Evolutionary conservation across 306 rosid species (phyloP).

Genomic region (Lupinus albus): DNA sequence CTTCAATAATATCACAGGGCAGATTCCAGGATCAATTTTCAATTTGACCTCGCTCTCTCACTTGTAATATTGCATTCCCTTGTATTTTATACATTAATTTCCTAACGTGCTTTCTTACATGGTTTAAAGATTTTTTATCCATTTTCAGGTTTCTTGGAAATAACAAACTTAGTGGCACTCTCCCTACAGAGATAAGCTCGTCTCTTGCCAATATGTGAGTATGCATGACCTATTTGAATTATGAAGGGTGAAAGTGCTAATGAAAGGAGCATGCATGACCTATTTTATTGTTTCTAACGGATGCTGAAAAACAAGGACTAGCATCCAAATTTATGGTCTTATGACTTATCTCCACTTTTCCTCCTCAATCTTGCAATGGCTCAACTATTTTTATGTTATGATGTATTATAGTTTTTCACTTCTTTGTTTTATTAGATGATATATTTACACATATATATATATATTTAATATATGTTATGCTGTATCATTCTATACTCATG

Average conservation of each 20-base stretch:
- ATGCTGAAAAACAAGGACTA: neutral
- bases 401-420: neutral
- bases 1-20: conserved; percentile 77
- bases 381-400: conserved; percentile 11
- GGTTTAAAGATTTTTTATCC: conserved; percentile 21
- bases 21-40: conserved; percentile 64
- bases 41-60: conserved; percentile 54
- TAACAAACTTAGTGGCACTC: conserved; percentile 62
- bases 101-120: conserved; percentile 10
- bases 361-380: neutral
- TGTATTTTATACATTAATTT: conserved; percentile 22
- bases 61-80: conserved; percentile 59
- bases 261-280: conserved; percentile 34
- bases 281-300: neutral
- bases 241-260: neutral
- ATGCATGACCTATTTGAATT: neutral
- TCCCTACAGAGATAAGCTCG: conserved; percentile 55
- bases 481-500: neutral
- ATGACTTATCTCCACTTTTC: conserved; percentile 16
- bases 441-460: too few species aligned
- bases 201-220: conserved; percentile 68
- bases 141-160: conserved; percentile 74
- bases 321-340: neutral
- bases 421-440: neutral
- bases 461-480: neutral